Evolutionary conservation across 2,329 filamentous ascomycete species (phyloP).

Genomic region (Tolypocladium ovalisporum): DNA sequence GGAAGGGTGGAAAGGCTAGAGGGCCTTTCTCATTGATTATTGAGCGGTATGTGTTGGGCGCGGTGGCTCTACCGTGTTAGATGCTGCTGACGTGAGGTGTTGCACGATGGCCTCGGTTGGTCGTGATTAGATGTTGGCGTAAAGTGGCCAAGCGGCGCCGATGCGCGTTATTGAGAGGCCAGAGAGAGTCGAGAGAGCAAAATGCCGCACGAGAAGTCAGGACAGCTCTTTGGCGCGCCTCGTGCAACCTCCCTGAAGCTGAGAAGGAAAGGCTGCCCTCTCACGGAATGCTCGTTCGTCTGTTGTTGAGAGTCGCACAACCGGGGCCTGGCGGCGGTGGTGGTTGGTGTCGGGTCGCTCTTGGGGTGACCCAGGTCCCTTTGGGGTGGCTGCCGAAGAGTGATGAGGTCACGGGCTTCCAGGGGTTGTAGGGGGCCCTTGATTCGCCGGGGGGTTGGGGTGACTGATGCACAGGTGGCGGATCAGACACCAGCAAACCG

Average conservation of each 20-base stretch:
- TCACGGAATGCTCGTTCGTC: background rate
- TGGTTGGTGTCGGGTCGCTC: constrained; percentile 4
- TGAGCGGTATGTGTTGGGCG: background rate
- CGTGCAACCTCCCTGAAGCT: background rate
- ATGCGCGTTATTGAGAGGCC: background rate
- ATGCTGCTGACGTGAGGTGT: background rate
- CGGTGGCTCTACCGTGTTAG: background rate
- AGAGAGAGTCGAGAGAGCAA: background rate
- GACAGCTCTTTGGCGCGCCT: background rate
- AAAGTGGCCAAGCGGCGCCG: background rate
- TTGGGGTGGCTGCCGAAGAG: constrained; percentile 4
- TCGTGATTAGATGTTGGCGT: background rate
- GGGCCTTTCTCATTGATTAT: background rate
- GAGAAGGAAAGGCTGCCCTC: background rate
- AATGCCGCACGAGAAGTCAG: background rate
- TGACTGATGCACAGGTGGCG: background rate
- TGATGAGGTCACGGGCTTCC: constrained; percentile 15
- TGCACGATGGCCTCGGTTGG: background rate
- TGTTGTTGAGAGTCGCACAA: constrained; percentile 1
- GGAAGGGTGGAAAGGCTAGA: background rate
- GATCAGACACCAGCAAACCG: constrained; percentile 3
- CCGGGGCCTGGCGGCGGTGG: background rate
- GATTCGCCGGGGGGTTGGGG: background rate
- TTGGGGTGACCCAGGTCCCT: background rate
- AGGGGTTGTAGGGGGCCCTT: constrained; percentile 2